Base-by-base conservation (phyloP, 2,329 filamentous ascomycete genomes). In the Falciphora oryzae region DNA sequence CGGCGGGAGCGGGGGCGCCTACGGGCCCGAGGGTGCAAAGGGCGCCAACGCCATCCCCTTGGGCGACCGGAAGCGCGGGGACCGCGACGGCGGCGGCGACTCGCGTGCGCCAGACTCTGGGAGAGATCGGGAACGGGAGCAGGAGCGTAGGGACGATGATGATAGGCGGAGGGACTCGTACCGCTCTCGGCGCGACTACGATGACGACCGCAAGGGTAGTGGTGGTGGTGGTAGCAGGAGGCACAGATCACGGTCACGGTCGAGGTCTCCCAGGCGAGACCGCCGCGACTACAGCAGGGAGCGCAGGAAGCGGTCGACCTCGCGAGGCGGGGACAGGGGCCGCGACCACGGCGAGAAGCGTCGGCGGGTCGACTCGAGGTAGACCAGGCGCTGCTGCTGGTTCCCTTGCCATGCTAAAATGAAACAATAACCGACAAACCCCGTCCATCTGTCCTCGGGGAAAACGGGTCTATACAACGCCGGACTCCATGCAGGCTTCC, bases 1-100 rank as follows among this genome's bases (percentile, higher is more conserved):
- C 63, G 75, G 69, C 2, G 69, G 77, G 32, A 79, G 79, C 16
- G 79, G 82, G 13, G 79, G 73, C 5, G 83, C 74, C 28, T 77
- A 77, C 32, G 80, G 78, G 29, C 59, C 56, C 25, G 62, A 59
- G 27, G 62, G 62, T 13, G 79, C 75, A 10, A 86, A 85, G 65
- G 90, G 89, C 1, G 89, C 89, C 1, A 93, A 93, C 75, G 85
- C 85, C 4, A 83, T 88, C 64, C 88, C 89, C 1, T 77, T 93
- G 28, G 89, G 89, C 0, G 85, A 89, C 69, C 78, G 87, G 62
- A 85, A 82, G 72, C 73, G 38, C 1, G 61, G 32, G 63, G 28
- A 61, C 32, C 50, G 56, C 57, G 18, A 57, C 50, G 32, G 72
- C 75, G 6, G 72, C 75, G 6, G 72, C 73, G 59, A 25, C 14